A percentile compares a stretch with the other conserved stretches of the same genome.
Evolutionary conservation across 495 filamentous ascomycete genomes (phyloP).

Genomic region (Aspergillus asperescens): DNA sequence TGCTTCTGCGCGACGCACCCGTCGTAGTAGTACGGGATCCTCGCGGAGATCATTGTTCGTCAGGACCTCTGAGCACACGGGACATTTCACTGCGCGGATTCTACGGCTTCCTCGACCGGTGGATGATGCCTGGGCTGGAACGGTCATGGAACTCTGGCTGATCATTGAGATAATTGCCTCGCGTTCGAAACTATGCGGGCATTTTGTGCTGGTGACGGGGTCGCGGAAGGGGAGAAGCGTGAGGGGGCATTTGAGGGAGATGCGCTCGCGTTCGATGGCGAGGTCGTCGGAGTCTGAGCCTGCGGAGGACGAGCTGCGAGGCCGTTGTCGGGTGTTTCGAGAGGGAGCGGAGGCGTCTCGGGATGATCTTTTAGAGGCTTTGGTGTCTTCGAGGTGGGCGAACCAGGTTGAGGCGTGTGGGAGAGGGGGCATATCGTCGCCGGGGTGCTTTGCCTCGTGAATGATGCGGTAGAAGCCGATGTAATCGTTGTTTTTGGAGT

Average conservation of each 20-base stretch:
- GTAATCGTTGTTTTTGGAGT: slow-evolving; percentile 75
- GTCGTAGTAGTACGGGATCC: slow-evolving; percentile 40
- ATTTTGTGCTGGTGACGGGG: slow-evolving; percentile 69
- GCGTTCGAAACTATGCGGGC: slow-evolving; percentile 79
- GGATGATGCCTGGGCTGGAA: slow-evolving; percentile 22
- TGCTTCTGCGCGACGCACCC: slow-evolving; percentile 36
- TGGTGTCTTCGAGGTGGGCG: slow-evolving; percentile 43
- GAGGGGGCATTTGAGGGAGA: slow-evolving; percentile 75
- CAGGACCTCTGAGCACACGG: slow-evolving; percentile 42
- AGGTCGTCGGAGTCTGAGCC: slow-evolving; percentile 56
- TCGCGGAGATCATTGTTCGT: slow-evolving; percentile 37
- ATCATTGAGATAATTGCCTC: slow-evolving; percentile 65
- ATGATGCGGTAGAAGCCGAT: slow-evolving; percentile 69
- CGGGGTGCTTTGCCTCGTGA: slow-evolving; percentile 67
- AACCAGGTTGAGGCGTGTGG: slow-evolving; percentile 74
- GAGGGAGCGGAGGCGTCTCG: not conserved
- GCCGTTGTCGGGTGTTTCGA: slow-evolving; percentile 6
- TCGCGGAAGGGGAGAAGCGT: slow-evolving; percentile 68
- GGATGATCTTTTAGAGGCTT: slow-evolving; percentile 1
- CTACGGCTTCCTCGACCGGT: slow-evolving; percentile 3
- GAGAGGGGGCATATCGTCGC: slow-evolving; percentile 56
- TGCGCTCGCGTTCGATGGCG: slow-evolving; percentile 60
- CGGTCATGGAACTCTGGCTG: slow-evolving; percentile 22
- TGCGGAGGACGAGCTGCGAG: slow-evolving; percentile 2
- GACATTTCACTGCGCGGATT: slow-evolving; percentile 41